phyloP scores from a whole-genome alignment of 331 rosid genomes.

The Spiraea crenata region DNA sequence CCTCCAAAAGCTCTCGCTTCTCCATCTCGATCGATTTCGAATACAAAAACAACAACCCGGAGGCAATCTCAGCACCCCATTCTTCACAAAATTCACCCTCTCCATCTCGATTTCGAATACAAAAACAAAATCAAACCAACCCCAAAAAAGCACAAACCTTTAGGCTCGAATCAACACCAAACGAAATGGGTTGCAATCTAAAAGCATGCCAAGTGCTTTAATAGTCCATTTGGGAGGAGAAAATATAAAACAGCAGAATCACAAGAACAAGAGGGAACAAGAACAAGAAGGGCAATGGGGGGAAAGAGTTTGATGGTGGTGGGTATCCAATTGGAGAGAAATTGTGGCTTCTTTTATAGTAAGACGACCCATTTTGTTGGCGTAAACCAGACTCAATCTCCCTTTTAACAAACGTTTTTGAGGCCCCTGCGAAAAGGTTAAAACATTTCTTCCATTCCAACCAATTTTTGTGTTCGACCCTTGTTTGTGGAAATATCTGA shows the following conservation, averaged over 20 bases:
- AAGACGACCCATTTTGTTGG: constrained; percentile 46
- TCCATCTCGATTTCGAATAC: constrained; percentile 26
- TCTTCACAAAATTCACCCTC: constrained; percentile 59
- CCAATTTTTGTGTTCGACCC: constrained; percentile 3
- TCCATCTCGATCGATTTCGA: background rate
- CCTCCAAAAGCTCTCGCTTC: background rate
- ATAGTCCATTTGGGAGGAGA: constrained; percentile 20
- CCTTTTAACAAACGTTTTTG: constrained; percentile 24
- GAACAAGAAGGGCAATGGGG: constrained; percentile 19
- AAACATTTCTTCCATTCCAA: background rate
- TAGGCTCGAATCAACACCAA: background rate
- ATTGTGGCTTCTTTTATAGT: constrained; percentile 53
- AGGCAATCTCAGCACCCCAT: constrained; percentile 80
- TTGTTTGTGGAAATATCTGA: constrained; percentile 37
- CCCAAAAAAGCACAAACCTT: background rate
- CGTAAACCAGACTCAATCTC: too few relatives aligned
- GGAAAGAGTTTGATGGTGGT: constrained; percentile 17
- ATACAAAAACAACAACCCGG: constrained; percentile 77
- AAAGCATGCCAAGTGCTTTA: constrained; percentile 9
- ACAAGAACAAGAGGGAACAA: too few relatives aligned
- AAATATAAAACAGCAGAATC: constrained; percentile 11
- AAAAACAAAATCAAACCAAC: too few relatives aligned
- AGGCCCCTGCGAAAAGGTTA: constrained; percentile 23
- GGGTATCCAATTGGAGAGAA: constrained; percentile 30
- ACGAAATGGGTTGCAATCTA: constrained; percentile 12